Base-by-base conservation (phyloP, 192 early-diverging fungal genomes). In the Rhizophlyctis rosea region DNA sequence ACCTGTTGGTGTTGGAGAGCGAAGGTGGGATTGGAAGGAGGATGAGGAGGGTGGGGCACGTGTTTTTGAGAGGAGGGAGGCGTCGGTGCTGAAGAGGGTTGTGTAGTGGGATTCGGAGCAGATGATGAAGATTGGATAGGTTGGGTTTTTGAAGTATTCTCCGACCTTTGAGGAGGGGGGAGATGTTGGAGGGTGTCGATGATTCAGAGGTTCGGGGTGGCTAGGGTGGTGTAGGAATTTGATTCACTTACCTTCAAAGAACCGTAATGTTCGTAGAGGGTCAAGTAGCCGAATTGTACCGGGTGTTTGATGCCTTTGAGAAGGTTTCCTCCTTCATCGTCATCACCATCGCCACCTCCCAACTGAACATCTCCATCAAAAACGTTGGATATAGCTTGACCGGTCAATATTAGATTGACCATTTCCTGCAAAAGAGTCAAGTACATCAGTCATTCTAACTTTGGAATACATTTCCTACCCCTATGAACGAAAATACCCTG, bases 91-190 rank as follows among this genome's bases (percentile, higher is more conserved):
- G 59, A 83, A 83, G 16, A 83, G 66, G 23, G 72, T 67, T 2
- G 79, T 78, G 65, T 72, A 83, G 52, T 83, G 81, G 21, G 71
- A 75, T 50, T 83, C 81, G 14, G 72, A 72, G 61, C 76, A 80
- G 9, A 83, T 57, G 50, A 81, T 61, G 57, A 63, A 83, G 30
- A 83, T 77, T 1, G 81, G 81, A n/a, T 80, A 69, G 11, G 14
- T 31, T 11, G 81, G 81, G 28, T 73, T 56, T 59, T 83, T 83
- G 57, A 55, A 65, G 21, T 62, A 51, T 2, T 70, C 58, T 18
- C 81, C 81, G 18, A 83, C 76, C 58, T 76, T 30, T 53, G 29
- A 44, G 25, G 4, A 21, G 23, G 3, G 31, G 25, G 31, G 13
- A 11, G 9, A 18, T 44, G 39, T 7, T 13, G 39, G 18, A 44